Evolutionary conservation across 1,284 basidiomycete genomes (phyloP).

Genomic region (Marasmius oreades): DNA sequence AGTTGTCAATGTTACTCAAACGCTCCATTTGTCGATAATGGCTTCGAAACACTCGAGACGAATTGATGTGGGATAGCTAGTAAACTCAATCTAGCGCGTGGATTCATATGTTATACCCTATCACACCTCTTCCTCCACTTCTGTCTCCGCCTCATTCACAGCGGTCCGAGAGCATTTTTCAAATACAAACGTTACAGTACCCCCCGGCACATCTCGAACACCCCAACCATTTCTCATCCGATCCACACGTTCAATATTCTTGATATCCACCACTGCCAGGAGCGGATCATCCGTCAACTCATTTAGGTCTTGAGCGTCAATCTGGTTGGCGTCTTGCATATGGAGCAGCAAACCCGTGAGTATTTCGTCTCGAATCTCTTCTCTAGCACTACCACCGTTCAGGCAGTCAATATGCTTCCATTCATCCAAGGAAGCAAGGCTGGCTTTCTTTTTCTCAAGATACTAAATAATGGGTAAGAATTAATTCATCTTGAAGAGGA

Average conservation of each 20-base stretch:
- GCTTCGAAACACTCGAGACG: too few species aligned
- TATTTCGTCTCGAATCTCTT: constrained; percentile 59
- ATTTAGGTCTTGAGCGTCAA: constrained; percentile 16
- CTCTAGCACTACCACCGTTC: constrained; percentile 34
- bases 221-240: constrained; percentile 21
- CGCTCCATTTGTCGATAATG: too few species aligned
- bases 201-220: constrained; percentile 53
- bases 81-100: too few species aligned
- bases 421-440: constrained; percentile 78
- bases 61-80: too few species aligned
- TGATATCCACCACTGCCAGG: constrained; percentile 41
- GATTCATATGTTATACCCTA: too few species aligned
- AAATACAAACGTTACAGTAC: constrained; percentile 69
- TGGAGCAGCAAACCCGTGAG: constrained; percentile 49
- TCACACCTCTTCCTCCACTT: not conserved
- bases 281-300: constrained; percentile 26
- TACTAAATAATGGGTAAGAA: constrained; percentile 40
- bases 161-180: constrained; percentile 43
- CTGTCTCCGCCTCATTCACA: constrained; percentile 1
- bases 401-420: constrained; percentile 89
- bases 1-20: too few species aligned
- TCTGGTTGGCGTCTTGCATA: constrained; percentile 19
- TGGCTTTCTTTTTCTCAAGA: constrained; percentile 68
- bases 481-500: constrained; percentile 16
- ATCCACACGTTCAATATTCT: constrained; percentile 37